Evolutionary conservation across 345 rosid genomes (phyloP).

Genomic region (Eucalyptus erythrocorys): DNA sequence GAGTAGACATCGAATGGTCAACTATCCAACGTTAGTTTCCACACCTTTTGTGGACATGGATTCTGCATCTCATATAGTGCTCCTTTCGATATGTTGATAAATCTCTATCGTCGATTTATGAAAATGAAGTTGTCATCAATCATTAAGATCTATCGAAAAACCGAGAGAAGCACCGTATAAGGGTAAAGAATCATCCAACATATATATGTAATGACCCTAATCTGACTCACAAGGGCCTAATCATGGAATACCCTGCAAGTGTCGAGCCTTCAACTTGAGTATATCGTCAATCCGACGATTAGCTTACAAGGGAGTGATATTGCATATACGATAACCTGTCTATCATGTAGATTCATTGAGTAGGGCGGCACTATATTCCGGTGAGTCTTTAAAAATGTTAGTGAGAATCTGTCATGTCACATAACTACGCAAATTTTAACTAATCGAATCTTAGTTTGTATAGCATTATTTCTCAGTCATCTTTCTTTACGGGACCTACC

Average conservation of each 20-base stretch:
- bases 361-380: background rate
- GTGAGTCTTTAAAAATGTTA: background rate
- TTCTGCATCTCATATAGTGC: background rate
- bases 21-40: background rate
- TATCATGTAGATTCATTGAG: background rate
- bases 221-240: accelerated
- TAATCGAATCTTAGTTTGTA: background rate
- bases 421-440: background rate
- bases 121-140: background rate
- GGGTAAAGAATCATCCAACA: background rate
- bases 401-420: accelerated
- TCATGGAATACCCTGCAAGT: background rate
- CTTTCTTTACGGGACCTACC: background rate
- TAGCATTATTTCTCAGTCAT: background rate
- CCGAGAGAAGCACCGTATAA: accelerated
- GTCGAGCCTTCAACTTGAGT: background rate
- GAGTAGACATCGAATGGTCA: background rate
- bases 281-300: accelerated
- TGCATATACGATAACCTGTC: background rate
- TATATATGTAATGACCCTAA: background rate
- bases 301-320: background rate
- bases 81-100: background rate
- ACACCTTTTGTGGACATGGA: background rate
- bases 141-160: background rate
- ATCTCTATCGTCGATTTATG: background rate